A percentile compares a stretch with the other conserved stretches of the same genome.
phyloP scores from a whole-genome alignment of 1,284 basidiomycete species.

The Boletellus deceptivus region DNA sequence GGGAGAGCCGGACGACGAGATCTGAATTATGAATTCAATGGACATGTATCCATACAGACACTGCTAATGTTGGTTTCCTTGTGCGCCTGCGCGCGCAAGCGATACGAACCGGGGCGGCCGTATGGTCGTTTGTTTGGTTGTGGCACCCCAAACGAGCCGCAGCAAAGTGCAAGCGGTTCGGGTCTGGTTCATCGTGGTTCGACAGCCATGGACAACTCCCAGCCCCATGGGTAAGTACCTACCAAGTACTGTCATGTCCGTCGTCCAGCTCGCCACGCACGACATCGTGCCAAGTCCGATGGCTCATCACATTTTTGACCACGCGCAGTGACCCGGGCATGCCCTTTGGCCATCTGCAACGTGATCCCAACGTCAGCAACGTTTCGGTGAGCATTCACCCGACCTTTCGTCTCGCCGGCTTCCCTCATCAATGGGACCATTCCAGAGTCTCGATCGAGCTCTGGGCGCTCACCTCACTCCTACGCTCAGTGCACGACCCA shows the following conservation, averaged over 20 bases:
- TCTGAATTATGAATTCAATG: slow-evolving; percentile 19
- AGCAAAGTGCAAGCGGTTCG: slow-evolving; percentile 34
- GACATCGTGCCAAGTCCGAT: slow-evolving; percentile 12
- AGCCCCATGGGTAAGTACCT: slow-evolving; percentile 35
- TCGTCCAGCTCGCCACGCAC: slow-evolving; percentile 1
- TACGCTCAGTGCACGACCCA: slow-evolving; percentile 28
- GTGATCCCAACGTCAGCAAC: slow-evolving; percentile 35
- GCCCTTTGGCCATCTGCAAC: slow-evolving; percentile 36
- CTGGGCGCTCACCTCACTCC: slow-evolving; percentile 33
- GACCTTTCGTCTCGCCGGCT: neutral
- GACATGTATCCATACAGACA: slow-evolving; percentile 23
- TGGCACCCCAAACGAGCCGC: slow-evolving; percentile 32
- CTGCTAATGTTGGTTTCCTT: slow-evolving; percentile 16
- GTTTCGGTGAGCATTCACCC: slow-evolving; percentile 28
- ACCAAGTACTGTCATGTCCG: slow-evolving; percentile 4
- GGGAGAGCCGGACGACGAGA: slow-evolving; percentile 40
- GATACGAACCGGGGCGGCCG: slow-evolving; percentile 24
- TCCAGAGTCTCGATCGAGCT: slow-evolving; percentile 37
- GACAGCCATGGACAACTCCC: slow-evolving; percentile 33
- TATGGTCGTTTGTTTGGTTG: slow-evolving; percentile 24
- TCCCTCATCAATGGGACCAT: slow-evolving; percentile 6
- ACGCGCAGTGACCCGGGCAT: slow-evolving; percentile 30
- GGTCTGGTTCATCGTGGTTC: slow-evolving; percentile 37
- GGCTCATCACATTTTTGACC: slow-evolving; percentile 12
- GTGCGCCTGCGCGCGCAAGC: neutral